Conservation (phyloP, 306 rosid species). For the Prunus fruticosa region DNA sequence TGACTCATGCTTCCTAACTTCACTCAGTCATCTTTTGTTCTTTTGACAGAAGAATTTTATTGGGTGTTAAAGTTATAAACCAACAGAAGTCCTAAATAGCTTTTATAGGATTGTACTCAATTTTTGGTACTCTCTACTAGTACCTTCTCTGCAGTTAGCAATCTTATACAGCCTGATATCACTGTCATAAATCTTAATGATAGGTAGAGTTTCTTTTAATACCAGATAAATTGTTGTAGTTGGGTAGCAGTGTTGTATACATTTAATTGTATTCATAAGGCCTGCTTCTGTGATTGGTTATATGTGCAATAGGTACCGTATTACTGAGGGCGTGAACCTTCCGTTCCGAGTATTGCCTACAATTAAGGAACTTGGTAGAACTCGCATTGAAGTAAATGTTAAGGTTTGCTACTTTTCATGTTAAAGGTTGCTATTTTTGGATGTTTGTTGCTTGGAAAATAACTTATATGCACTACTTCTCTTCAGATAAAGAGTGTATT, state of each 20-base stretch:
- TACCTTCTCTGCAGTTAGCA: background rate
- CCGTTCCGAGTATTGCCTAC: constrained; percentile 94
- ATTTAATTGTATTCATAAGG: background rate
- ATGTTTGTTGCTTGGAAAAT: constrained; percentile 5
- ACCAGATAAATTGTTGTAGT: background rate
- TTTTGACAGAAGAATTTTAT: background rate
- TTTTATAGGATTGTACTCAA: background rate
- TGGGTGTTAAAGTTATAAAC: background rate
- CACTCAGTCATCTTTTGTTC: background rate
- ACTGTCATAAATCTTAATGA: background rate
- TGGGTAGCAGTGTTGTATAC: background rate
- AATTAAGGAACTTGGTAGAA: constrained; percentile 89
- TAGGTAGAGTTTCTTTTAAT: background rate
- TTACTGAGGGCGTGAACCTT: constrained; percentile 95
- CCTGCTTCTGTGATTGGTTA: constrained; percentile 4
- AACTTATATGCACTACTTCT: constrained; percentile 6
- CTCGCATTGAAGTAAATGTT: constrained; percentile 92
- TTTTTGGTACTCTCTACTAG: background rate
- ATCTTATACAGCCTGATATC: background rate
- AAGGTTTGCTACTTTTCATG: constrained; percentile 49
- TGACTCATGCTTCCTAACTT: background rate
- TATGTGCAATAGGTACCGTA: constrained; percentile 64
- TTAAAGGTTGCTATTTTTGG: constrained; percentile 15
- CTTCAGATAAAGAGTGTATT: constrained; percentile 90
- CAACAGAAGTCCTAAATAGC: background rate